Base-by-base conservation (phyloP, 2,329 filamentous ascomycete species). In the Scedosporium apiospermum region DNA sequence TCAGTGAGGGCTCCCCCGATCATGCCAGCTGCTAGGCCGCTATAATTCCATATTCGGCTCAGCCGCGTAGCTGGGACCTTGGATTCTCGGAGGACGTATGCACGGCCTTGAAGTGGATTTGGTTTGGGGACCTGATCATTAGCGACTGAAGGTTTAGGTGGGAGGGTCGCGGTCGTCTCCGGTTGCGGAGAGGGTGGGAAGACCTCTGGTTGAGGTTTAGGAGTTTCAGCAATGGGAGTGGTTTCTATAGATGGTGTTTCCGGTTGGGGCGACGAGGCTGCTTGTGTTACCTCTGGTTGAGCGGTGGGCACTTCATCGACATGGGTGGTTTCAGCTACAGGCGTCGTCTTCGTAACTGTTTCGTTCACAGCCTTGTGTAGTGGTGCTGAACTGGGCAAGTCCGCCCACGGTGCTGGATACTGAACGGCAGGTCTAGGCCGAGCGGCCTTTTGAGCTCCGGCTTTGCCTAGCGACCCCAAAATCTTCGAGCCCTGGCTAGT, bases 1-100 rank as follows among this genome's bases (percentile, higher is more conserved):
- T 99, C 95, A 0, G 87, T 89, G 64, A 97, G 86, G 30, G 93
- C 93, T 1, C 95, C 95, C 69, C 96, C 90, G 6, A 96, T 86
- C 93, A 99, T 96, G 57, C 93, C 96, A 0, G 92, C 93, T 27
- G 92, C 95, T 4, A 99, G 82, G 0, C 95, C 92, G 63, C 91
- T 85, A 71, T 98, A 99, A 74, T 99, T 96, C 90, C 93, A 97
- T 26, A 99, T 77, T 62, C 95, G 84, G 53, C 93, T 89, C 60
- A 99, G 76, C 3, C 95, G 87, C 6, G 92, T 91, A 0, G 95
- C 90, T 1, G 95, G 95, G 0, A 99, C 93, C 65, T 87, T 88
- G 9, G 95, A 99, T 70, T 98, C 93, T 62, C 88, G 83, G 72
- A 99, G 86, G 64, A 88, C 80, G 70, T 96, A 91, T 3, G 73